Base-by-base conservation (phyloP, 345 rosid species). In the Euphorbia lathyris region DNA sequence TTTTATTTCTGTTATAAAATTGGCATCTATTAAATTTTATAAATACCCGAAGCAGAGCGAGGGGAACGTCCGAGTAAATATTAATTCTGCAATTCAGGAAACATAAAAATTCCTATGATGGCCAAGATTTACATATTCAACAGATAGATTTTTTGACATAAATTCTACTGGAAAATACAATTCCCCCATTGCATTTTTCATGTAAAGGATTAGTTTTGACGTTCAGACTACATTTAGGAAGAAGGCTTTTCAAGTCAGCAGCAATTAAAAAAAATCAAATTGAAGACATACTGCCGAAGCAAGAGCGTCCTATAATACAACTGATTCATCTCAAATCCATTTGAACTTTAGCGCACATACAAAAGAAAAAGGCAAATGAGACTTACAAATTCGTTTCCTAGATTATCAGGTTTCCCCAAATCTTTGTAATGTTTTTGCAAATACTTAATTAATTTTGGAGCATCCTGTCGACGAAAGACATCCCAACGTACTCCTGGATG, bases 391-490 rank as follows among this genome's bases (percentile, higher is more conserved):
- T 82, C 84, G 74, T 71, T 55, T 51, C 64, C 68, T 13, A 65
- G 9, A 70, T 55, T 58, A 32, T 72, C 82, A 0, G 73, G 61
- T 67, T 67, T 76, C 78, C 72, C 77, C 70, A 83, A 76, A 68
- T 85, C 91, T 72, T 79, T 67, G 68, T 67, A 64, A 77, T 81
- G 75, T 65, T 66, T 77, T 62, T 51, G 79, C 79, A 95, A 26
- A 83, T 83, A 95, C 68, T 80, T 78, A 47, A 71, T 76, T 68
- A 95, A 77, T 77, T 88, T 87, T 40, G 94, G 87, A 73, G 82
- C 87, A 79, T 95, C 98, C 81, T 85, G 89, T 76, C 87, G 88
- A 63, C 84, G 78, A 53, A 95, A 95, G 76, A 95, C 85, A 70
- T 92, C 98, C 99, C 98, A 92, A 66, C 57, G 76, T 53, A 81